Evolutionary conservation across 2,329 filamentous ascomycete genomes (phyloP).

Genomic region (Alternaria alternata): DNA sequence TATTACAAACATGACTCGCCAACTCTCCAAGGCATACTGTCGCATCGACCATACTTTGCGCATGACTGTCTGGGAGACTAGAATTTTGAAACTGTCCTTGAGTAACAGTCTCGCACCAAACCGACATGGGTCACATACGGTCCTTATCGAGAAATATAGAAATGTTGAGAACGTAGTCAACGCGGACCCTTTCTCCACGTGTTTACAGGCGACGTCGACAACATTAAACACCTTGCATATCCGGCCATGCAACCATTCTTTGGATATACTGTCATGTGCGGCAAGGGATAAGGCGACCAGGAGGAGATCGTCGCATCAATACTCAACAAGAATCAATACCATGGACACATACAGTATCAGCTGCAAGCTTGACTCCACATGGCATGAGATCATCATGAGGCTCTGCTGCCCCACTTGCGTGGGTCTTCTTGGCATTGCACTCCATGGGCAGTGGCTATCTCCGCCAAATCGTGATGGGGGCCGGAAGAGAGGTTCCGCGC

Average conservation of each 20-base stretch:
- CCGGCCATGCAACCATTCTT: not conserved
- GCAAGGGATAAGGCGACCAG: slow-evolving; percentile 9
- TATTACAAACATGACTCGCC: not conserved
- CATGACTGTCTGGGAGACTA: not conserved
- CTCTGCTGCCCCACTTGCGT: slow-evolving; percentile 18
- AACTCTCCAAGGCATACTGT: not conserved
- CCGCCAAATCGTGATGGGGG: not conserved
- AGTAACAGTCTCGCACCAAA: not conserved
- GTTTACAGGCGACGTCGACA: not conserved
- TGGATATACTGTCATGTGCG: slow-evolving; percentile 5
- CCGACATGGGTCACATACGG: not conserved
- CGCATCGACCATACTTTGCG: not conserved
- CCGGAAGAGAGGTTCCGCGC: slow-evolving; percentile 3
- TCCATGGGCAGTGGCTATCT: not conserved
- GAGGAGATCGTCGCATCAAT: slow-evolving; percentile 3
- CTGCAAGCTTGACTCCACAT: slow-evolving; percentile 10
- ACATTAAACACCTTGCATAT: not conserved
- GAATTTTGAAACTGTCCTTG: not conserved
- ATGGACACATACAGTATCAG: not conserved
- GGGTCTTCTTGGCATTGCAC: not conserved
- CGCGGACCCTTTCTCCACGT: not conserved
- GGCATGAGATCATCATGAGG: slow-evolving; percentile 23
- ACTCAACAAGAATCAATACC: slow-evolving; percentile 7
- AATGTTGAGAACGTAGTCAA: not conserved
- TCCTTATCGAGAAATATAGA: not conserved